Evolutionary conservation across 345 rosid species (phyloP).

Genomic region (Eucalyptus regnans): DNA sequence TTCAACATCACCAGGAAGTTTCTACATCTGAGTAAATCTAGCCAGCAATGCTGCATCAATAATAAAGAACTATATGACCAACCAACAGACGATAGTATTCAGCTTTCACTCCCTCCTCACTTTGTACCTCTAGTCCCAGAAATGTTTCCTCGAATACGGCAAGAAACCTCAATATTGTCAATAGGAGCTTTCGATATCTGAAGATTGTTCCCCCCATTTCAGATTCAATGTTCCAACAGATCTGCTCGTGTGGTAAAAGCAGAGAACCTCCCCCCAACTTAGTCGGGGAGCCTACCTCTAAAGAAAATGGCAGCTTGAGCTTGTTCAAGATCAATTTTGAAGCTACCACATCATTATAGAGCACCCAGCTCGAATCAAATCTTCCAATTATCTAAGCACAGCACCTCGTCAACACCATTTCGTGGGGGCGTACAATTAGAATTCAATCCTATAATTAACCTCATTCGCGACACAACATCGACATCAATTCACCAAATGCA

Average conservation of each 20-base stretch:
- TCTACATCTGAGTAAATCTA: not conserved
- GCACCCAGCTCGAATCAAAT: not conserved
- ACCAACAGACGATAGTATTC: not conserved
- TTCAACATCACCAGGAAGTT: not conserved
- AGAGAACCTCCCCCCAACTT: not conserved
- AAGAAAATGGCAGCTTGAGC: not conserved
- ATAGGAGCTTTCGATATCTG: not conserved
- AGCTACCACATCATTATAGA: not conserved
- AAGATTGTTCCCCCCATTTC: not conserved
- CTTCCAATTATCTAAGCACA: not conserved
- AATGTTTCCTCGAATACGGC: not conserved
- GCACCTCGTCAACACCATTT: not conserved
- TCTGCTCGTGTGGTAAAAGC: not conserved
- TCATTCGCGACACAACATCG: not conserved
- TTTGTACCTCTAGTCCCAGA: not conserved
- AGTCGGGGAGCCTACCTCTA: accelerated
- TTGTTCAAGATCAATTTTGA: not conserved
- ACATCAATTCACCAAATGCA: not conserved
- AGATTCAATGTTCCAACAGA: not conserved
- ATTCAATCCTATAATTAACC: not conserved
- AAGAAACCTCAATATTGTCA: not conserved
- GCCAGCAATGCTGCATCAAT: not conserved
- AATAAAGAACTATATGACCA: not conserved
- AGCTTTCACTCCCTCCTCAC: not conserved
- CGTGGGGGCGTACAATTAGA: not conserved